These are phyloP conservation scores for Geotrichum bryndzae DNA, from an alignment of 1,139 yeast species.

Conservation along the genomic window DNA sequence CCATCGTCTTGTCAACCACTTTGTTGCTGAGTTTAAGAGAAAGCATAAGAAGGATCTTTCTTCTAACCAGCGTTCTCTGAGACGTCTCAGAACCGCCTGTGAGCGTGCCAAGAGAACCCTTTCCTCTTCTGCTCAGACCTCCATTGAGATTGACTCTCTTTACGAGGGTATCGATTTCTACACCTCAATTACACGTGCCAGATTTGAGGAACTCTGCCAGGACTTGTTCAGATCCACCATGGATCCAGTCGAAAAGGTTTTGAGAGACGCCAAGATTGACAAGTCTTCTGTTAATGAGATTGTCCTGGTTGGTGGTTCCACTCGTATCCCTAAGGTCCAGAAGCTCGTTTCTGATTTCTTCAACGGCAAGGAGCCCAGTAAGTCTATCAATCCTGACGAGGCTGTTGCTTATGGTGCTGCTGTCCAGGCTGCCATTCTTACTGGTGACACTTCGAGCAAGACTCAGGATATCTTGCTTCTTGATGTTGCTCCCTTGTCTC, in stretches of 20 bases:
- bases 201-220: slow-evolving; percentile 96
- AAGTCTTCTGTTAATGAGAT: slow-evolving; percentile 90
- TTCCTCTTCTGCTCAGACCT: slow-evolving; percentile 93
- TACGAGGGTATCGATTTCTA: slow-evolving; percentile 96
- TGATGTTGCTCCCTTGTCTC: slow-evolving; percentile 84
- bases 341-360: slow-evolving; percentile 96
- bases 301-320: slow-evolving; percentile 99
- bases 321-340: slow-evolving; percentile 99
- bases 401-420: slow-evolving; percentile 99
- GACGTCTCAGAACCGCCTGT: slow-evolving; percentile 98
- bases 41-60: slow-evolving; percentile 93
- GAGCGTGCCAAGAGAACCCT: slow-evolving; percentile 99
- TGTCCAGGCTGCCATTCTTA: slow-evolving; percentile 80
- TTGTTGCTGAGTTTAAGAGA: slow-evolving; percentile 93
- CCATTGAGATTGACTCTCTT: slow-evolving; percentile 94
- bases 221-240: slow-evolving; percentile 94
- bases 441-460: slow-evolving; percentile 79
- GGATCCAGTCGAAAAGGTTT: slow-evolving; percentile 97
- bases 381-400: slow-evolving; percentile 27
- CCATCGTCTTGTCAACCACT: slow-evolving; percentile 90
- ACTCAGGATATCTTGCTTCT: slow-evolving; percentile 77
- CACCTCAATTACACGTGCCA: slow-evolving; percentile 96
- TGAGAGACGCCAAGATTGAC: slow-evolving; percentile 89
- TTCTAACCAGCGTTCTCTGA: slow-evolving; percentile 88
- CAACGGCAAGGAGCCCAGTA: slow-evolving; percentile 64